phyloP scores from a whole-genome alignment of 768 basidiomycete species.

The Pulveroboletus sp. region DNA sequence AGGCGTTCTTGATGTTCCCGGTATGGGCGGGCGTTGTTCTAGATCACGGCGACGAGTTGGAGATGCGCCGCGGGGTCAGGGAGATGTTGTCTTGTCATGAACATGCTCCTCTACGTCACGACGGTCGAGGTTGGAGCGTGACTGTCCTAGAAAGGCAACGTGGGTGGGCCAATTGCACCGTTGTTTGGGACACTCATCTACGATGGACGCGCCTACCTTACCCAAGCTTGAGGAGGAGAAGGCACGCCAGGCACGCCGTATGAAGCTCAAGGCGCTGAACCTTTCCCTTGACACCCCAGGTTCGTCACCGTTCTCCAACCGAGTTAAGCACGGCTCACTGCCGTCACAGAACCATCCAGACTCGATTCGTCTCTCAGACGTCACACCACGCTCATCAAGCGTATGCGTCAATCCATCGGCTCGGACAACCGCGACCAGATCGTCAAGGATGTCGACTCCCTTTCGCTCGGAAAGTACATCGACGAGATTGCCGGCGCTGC shows the following conservation, averaged over 20 bases:
- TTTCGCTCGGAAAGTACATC: conserved; percentile 92
- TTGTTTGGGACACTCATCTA: no score
- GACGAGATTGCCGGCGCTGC: conserved; percentile 90
- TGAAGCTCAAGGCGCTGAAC: conserved; percentile 57
- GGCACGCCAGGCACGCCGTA: conserved; percentile 52
- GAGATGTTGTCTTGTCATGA: no score
- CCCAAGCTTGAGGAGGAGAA: conserved; percentile 48
- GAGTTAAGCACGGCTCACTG: conserved; percentile 8
- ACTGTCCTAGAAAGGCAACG: conserved; percentile 17
- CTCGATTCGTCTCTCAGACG: conserved; percentile 94
- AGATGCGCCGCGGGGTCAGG: background rate
- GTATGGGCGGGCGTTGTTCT: background rate
- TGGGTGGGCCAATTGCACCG: no score
- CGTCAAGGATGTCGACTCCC: conserved; percentile 85
- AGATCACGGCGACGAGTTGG: background rate
- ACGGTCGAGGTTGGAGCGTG: background rate
- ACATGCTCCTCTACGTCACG: no score
- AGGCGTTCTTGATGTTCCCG: no score
- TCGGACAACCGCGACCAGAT: conserved; percentile 80
- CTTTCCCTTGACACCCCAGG: conserved; percentile 46
- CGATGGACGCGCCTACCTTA: conserved; percentile 23
- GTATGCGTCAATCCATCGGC: conserved; percentile 82
- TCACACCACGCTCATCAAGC: conserved; percentile 93
- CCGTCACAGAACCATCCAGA: conserved; percentile 56
- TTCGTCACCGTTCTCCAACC: conserved; percentile 20